These are phyloP conservation scores for Trametes sp. DNA, from an alignment of 1,284 basidiomycete species.

Conservation along the genomic window DNA sequence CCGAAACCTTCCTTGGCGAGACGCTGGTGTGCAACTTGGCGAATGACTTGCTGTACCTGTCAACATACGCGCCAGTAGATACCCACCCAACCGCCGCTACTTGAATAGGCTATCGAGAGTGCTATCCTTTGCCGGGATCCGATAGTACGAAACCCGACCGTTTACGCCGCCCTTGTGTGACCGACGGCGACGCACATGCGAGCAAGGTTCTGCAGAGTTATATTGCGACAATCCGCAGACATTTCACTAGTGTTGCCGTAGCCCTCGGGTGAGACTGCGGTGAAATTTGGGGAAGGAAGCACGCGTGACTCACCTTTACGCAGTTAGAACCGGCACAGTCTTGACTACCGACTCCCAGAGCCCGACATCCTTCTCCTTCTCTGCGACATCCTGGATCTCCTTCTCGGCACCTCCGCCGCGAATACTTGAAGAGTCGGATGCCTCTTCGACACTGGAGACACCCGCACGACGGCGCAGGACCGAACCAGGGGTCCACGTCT, in stretches of 20 bases:
- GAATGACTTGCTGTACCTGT: background rate
- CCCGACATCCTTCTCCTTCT: background rate
- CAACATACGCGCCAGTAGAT: background rate
- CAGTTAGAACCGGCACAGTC: background rate
- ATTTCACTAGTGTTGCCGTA: background rate
- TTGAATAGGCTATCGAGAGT: background rate
- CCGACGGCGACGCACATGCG: too few species aligned
- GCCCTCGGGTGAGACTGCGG: too few species aligned
- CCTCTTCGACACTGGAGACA: too few species aligned
- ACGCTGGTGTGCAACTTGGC: background rate
- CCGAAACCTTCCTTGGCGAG: background rate
- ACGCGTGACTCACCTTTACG: background rate
- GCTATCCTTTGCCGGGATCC: too few species aligned
- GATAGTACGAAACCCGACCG: too few species aligned
- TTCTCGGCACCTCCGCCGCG: too few species aligned
- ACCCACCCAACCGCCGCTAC: background rate
- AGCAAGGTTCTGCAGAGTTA: too few species aligned
- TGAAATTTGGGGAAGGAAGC: too few species aligned
- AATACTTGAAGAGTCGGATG: too few species aligned
- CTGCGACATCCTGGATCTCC: too few species aligned
- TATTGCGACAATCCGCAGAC: background rate
- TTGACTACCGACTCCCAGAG: background rate
- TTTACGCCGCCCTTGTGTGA: too few species aligned
- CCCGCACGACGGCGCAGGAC: too few species aligned
- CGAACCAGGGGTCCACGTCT: conserved; percentile 39